A percentile compares a stretch with the other conserved stretches of the same genome.
phyloP scores from a whole-genome alignment of 257 asterid genomes.

The Orobanche coerulescens region DNA sequence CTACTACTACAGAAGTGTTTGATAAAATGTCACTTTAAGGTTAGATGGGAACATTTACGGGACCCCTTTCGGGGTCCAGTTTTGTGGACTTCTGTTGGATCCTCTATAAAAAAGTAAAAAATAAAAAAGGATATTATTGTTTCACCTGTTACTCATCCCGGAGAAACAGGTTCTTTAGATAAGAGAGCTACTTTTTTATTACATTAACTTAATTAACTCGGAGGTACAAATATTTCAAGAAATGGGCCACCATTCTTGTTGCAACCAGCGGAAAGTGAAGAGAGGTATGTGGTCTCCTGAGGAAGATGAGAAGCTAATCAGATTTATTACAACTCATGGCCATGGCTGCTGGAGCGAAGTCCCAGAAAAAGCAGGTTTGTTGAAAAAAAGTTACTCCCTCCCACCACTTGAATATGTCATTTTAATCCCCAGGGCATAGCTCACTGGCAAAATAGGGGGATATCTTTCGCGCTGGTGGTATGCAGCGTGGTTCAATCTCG shows the following conservation, averaged over 20 bases:
- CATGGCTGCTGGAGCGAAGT: conserved; percentile 99
- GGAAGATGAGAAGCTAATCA: conserved; percentile 79
- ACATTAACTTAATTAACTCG: conserved; percentile 5
- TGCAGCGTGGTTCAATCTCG: too few species aligned
- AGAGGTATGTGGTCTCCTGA: conserved; percentile 98
- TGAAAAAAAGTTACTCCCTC: too few species aligned
- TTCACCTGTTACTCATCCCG: neutral
- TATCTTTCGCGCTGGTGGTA: too few species aligned
- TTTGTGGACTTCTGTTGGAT: conserved; percentile 33
- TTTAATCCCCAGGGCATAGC: too few species aligned
- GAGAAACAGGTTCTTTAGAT: neutral
- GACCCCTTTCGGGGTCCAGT: conserved; percentile 34
- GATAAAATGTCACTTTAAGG: conserved; percentile 85
- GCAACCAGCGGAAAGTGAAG: conserved; percentile 98
- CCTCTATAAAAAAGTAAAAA: conserved; percentile 22
- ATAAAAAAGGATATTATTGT: neutral
- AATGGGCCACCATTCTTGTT: conserved; percentile 95
- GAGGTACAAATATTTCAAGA: neutral
- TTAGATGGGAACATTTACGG: conserved; percentile 67
- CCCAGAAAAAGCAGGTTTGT: conserved; percentile 97
- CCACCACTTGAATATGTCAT: too few species aligned
- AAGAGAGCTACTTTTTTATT: neutral
- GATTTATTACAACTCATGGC: conserved; percentile 77
- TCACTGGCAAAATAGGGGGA: too few species aligned
- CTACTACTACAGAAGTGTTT: conserved; percentile 24